phyloP scores from a whole-genome alignment of 305 asterid species.

The Fraxinus angustifolia region DNA sequence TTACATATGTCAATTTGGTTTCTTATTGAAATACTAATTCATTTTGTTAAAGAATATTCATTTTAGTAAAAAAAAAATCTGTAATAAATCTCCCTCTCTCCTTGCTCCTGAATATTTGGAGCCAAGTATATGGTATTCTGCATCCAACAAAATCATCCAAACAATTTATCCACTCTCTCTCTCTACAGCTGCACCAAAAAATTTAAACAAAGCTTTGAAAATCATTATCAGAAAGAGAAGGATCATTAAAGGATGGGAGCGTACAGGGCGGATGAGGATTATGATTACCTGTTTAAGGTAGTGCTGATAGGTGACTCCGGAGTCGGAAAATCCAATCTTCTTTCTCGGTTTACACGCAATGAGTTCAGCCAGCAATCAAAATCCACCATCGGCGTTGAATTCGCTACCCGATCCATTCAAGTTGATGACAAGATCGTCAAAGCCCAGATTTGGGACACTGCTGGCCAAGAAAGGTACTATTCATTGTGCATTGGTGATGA shows the following conservation, averaged over 20 bases:
- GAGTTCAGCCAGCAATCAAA: slow-evolving; percentile 81
- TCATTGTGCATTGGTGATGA: background rate
- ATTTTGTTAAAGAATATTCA: background rate
- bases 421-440: slow-evolving; percentile 80
- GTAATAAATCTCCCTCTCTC: background rate
- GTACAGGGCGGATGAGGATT: slow-evolving; percentile 82
- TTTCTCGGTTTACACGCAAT: slow-evolving; percentile 67
- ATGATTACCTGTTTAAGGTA: slow-evolving; percentile 84
- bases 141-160: background rate
- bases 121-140: background rate
- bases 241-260: slow-evolving; percentile 39
- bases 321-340: slow-evolving; percentile 76
- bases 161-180: background rate
- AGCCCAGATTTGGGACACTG: slow-evolving; percentile 96
- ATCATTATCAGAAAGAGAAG: background rate
- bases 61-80: background rate
- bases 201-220: background rate
- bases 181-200: background rate
- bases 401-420: slow-evolving; percentile 72
- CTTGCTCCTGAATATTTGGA: background rate
- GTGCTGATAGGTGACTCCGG: slow-evolving; percentile 85
- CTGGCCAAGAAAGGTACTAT: slow-evolving; percentile 77
- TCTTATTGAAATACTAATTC: too few relatives aligned
- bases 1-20: background rate
- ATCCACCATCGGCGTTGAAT: slow-evolving; percentile 85